These are phyloP conservation scores for Medicago arabica DNA, from an alignment of 306 rosid genomes.

Conservation along the genomic window DNA sequence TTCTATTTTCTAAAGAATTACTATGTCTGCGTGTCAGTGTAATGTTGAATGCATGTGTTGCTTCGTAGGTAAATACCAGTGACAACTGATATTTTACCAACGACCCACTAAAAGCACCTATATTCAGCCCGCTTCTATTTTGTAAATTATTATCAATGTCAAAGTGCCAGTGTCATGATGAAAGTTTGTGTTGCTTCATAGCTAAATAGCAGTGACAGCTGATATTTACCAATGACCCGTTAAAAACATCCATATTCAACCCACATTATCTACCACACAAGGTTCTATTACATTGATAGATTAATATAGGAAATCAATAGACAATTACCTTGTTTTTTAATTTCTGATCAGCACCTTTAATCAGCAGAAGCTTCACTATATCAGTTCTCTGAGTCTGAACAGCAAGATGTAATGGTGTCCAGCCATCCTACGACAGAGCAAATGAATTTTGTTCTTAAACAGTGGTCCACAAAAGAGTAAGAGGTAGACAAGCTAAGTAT, in stretches of 20 bases:
- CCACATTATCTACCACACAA: not conserved
- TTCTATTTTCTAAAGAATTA: not conserved
- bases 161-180: not conserved
- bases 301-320: not conserved
- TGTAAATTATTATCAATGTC: not conserved
- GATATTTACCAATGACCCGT: too few species aligned
- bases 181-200: too few species aligned
- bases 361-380: conserved; percentile 78
- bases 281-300: conserved; percentile 12
- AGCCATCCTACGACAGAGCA: conserved; percentile 68
- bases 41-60: not conserved
- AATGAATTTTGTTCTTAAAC: conserved; percentile 33
- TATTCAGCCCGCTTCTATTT: too few species aligned
- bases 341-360: conserved; percentile 88
- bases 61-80: too few species aligned
- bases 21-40: not conserved
- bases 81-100: too few species aligned
- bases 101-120: too few species aligned
- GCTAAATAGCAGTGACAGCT: too few species aligned
- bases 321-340: conserved; percentile 72
- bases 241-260: too few species aligned
- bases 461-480: conserved; percentile 27
- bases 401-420: conserved; percentile 93
- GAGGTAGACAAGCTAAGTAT: not conserved
- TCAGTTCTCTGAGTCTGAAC: conserved; percentile 87